Conservation (phyloP, 257 asterid species). For the Primulina eburnea region DNA sequence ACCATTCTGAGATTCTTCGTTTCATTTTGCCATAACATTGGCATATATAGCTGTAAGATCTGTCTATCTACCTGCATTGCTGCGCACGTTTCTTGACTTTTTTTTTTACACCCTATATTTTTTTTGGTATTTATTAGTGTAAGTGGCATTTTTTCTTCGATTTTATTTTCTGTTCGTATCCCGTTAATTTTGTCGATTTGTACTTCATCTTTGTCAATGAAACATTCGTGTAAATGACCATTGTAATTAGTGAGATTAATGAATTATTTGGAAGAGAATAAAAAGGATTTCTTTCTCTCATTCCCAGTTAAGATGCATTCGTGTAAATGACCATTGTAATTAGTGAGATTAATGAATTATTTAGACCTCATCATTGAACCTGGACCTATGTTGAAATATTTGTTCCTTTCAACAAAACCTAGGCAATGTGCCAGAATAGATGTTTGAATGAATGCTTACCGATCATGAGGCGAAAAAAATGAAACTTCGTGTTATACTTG, state of each 20-base stretch:
- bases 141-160: not conserved
- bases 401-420: not conserved
- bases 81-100: not conserved
- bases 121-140: not conserved
- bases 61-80: not conserved
- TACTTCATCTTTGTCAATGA: not conserved
- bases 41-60: not conserved
- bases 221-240: too few relatives aligned
- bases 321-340: not conserved
- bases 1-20: not conserved
- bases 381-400: not conserved
- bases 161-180: not conserved
- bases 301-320: not conserved
- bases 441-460: not conserved
- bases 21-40: not conserved
- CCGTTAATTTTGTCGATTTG: not conserved
- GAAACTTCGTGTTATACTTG: not conserved
- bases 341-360: slow-evolving; percentile 14
- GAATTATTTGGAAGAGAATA: not conserved
- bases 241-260: too few relatives aligned
- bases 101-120: not conserved
- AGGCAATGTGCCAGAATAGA: not conserved
- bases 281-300: not conserved
- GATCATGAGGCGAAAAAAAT: not conserved
- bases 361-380: not conserved